Percentiles rank a stretch among this genome's conserved stretches.
These are phyloP conservation scores for Lyophyllum shimeji DNA, from an alignment of 768 basidiomycete species.

Conservation along the genomic window DNA sequence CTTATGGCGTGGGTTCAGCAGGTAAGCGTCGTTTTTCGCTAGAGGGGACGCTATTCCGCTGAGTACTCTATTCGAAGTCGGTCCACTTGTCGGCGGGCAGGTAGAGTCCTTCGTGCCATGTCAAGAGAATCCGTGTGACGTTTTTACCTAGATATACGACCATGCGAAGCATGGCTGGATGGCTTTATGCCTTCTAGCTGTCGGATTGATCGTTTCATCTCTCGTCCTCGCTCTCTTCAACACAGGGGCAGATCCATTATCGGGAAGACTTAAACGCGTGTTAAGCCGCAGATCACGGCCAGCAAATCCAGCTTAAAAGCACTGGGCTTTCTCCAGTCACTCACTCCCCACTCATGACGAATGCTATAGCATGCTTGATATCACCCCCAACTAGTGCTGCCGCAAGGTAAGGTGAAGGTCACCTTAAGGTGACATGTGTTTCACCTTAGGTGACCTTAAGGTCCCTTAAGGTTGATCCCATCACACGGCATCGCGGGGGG, in stretches of 20 bases:
- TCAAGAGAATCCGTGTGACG: not conserved
- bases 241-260: conserved; percentile 48
- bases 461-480: no score
- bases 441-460: no score
- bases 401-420: no score
- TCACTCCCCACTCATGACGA: no score
- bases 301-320: not conserved
- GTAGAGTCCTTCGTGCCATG: conserved; percentile 24
- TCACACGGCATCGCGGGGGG: no score
- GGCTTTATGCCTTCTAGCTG: conserved; percentile 49
- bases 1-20: conserved; percentile 63
- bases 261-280: conserved; percentile 17
- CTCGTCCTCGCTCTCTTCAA: conserved; percentile 41
- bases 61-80: conserved; percentile 40
- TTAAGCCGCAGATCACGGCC: not conserved
- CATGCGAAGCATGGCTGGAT: conserved; percentile 58
- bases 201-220: conserved; percentile 39
- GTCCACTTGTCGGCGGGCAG: conserved; percentile 71
- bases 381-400: no score
- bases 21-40: conserved; percentile 35
- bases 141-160: conserved; percentile 52
- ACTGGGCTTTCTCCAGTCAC: no score
- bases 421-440: no score
- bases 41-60: not conserved
- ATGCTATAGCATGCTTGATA: no score